A percentile compares a stretch with the other conserved stretches of the same genome.
Conservation (phyloP, 2,329 filamentous ascomycete species). For the Fusarium buharicum region DNA sequence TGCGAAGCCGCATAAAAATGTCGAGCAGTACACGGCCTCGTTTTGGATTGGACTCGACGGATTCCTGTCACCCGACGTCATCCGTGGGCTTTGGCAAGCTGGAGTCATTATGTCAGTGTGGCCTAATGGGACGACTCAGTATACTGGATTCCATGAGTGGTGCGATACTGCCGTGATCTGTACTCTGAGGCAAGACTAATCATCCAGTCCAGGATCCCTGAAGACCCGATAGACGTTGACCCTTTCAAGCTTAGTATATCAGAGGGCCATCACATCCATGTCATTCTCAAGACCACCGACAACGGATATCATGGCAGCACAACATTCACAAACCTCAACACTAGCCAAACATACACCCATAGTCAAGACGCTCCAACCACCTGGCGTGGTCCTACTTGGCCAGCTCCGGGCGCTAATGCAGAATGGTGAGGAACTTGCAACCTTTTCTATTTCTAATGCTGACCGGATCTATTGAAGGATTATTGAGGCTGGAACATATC, state of each 20-base stretch:
- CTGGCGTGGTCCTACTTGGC: neutral
- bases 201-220: too few relatives aligned
- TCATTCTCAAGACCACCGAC: neutral
- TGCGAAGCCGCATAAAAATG: neutral
- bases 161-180: neutral
- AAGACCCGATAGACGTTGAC: too few relatives aligned
- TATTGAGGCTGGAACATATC: constrained; percentile 7
- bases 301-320: constrained; percentile 6
- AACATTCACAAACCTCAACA: constrained; percentile 5
- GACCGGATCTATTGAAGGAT: neutral
- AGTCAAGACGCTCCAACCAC: neutral
- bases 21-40: neutral
- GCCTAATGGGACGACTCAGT: constrained; percentile 3
- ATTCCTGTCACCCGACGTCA: neutral
- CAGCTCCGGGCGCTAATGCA: too few relatives aligned
- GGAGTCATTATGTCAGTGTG: constrained; percentile 7
- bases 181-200: too few relatives aligned
- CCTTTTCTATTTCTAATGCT: neutral
- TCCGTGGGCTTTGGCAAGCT: constrained; percentile 9
- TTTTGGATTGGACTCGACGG: too few relatives aligned
- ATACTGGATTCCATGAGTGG: constrained; percentile 7
- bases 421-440: neutral
- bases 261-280: constrained; percentile 5
- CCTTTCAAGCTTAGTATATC: neutral
- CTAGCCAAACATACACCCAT: constrained; percentile 1